Evolutionary conservation across 371 early-diverging fungal species (phyloP), one percentile per base, ranked within the genome.

Genomic region (Thermomucor indicae-seudaticae): DNA sequence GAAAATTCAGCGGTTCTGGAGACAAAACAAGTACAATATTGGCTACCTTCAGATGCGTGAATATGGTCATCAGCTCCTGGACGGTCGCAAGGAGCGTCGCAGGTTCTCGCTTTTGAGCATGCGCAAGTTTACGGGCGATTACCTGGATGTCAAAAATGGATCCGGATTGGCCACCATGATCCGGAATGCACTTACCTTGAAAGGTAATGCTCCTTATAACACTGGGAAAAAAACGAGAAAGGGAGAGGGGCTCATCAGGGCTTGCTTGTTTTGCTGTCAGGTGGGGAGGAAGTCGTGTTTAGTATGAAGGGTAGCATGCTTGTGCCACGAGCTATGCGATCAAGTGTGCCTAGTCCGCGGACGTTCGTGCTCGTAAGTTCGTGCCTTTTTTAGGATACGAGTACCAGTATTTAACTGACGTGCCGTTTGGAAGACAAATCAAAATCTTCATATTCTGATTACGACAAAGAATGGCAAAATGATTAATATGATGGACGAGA

Each of bases 61-160:
- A 57, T 86, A 92, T 73, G 94, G 95, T 20, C 92, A 91, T 54
- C 86, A 92, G 48, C 81, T 98, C n/a, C 75, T 97, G 64, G 88
- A 74, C 43, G 83, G 82, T 27, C 84, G 92, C 43, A 97, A 96
- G 68, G 95, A 96, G 61, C 80, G 96, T 51, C 86, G 95, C 50
- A 71, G 96, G 40, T 90, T 88, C 69, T 89, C 90, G 39, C 62
- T 98, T 37, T 78, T 91, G 40, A 85, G 86, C 41, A 81, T 83
- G 77, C 81, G 97, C 51, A 82, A 90, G 42, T 97, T 89, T 64
- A 64, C 83, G 31, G 98, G 98, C 20, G 98, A 98, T 59, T 97
- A 98, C 60, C 62, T 98, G 37, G 85, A 81, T 47, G 83, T 91
- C 43, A 79, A 82, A 70, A 49, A 70, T 73, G 77, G 74, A 40